Evolutionary conservation across 2,329 filamentous ascomycete species (phyloP).

Genomic region (Sphaerostilbella broomeana): DNA sequence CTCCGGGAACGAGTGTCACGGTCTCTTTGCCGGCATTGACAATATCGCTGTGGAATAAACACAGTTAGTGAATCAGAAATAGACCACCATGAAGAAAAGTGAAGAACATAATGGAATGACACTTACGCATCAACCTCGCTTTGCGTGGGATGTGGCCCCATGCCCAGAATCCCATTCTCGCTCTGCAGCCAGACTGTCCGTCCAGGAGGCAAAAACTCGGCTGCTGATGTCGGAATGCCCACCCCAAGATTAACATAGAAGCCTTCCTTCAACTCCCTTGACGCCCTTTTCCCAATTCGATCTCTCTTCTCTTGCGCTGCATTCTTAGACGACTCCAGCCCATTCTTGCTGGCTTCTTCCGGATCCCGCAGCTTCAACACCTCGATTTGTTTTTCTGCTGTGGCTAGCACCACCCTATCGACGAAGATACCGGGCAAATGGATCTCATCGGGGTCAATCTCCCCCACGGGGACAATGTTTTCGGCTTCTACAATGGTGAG

Average conservation of each 20-base stretch:
- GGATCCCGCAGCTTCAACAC: slow-evolving; percentile 52
- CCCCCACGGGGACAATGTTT: slow-evolving; percentile 69
- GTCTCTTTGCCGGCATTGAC: slow-evolving; percentile 88
- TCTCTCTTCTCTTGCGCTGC: slow-evolving; percentile 51
- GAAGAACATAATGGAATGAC: too few relatives aligned
- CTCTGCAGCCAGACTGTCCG: slow-evolving; percentile 77
- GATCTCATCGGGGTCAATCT: slow-evolving; percentile 66
- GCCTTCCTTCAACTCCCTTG: slow-evolving; percentile 73
- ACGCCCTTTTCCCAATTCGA: slow-evolving; percentile 68
- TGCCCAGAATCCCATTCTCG: slow-evolving; percentile 79
- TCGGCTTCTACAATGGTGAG: slow-evolving; percentile 80
- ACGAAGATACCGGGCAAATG: slow-evolving; percentile 79
- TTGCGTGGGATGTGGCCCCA: slow-evolving; percentile 71
- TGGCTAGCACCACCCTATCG: slow-evolving; percentile 71
- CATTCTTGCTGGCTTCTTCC: slow-evolving; percentile 31
- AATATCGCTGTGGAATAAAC: slow-evolving; percentile 46
- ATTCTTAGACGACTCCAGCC: slow-evolving; percentile 34
- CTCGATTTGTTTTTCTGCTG: slow-evolving; percentile 65
- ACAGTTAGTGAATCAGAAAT: neutral
- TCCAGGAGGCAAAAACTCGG: slow-evolving; percentile 62
- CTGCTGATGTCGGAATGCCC: slow-evolving; percentile 80
- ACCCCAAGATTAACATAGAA: slow-evolving; percentile 78
- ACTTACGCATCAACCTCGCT: slow-evolving; percentile 60
- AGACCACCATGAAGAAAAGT: fast-evolving
- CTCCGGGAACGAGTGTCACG: slow-evolving; percentile 70